Percentiles rank a stretch among this genome's conserved stretches.
phyloP scores from a whole-genome alignment of 345 rosid species.

The thale cress (Arabidopsis thaliana) region DNA sequence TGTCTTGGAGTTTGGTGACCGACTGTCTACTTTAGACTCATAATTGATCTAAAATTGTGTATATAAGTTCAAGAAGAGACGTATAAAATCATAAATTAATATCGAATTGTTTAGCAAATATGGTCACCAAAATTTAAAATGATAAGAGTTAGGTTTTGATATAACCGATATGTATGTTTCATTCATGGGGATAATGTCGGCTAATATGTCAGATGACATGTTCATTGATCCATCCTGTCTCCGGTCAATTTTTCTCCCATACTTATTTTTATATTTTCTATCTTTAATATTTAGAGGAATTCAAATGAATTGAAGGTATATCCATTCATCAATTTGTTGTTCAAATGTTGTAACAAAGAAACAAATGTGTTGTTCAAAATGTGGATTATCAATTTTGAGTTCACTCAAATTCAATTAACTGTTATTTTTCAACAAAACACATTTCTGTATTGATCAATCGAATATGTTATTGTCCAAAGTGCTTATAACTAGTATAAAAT shows the following conservation, averaged over 20 bases:
- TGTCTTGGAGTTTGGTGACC: conserved; percentile 44
- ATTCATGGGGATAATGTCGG: conserved; percentile 48
- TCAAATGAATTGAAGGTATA: conserved; percentile 4
- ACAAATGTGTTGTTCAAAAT: no score
- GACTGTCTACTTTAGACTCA: conserved; percentile 11
- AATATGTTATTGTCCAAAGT: no score
- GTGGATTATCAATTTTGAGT: no score
- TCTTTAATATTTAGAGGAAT: not conserved
- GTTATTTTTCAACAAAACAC: no score
- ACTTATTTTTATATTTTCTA: not conserved
- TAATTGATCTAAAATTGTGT: conserved; percentile 1
- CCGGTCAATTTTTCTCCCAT: conserved; percentile 41
- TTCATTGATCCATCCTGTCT: conserved; percentile 43
- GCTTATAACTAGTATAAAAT: no score
- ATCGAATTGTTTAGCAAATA: not conserved
- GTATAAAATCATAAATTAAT: not conserved
- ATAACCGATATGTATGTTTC: conserved; percentile 45
- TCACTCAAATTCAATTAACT: no score
- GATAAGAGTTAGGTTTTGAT: conserved; percentile 40
- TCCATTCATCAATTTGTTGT: not conserved
- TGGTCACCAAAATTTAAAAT: not conserved
- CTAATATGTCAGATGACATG: conserved; percentile 47
- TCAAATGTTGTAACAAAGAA: not conserved
- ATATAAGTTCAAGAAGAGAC: conserved; percentile 1
- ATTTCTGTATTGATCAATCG: no score